These are phyloP conservation scores for Phaffomyces thermotolerans DNA, from an alignment of 805 yeast genomes.

Conservation along the genomic window DNA sequence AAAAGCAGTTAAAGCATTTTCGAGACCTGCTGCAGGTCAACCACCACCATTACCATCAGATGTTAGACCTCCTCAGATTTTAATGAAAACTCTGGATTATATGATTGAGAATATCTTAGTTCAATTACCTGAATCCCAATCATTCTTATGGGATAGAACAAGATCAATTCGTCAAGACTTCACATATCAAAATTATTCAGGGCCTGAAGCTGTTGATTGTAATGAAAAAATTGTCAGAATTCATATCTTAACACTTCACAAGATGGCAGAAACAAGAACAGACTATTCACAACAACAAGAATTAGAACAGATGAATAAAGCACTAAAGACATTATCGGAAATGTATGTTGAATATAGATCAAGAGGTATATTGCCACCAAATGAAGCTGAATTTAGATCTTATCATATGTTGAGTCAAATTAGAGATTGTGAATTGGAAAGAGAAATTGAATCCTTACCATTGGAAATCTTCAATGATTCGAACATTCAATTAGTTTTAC, in stretches of 20 bases:
- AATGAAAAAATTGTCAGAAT: conserved; percentile 87
- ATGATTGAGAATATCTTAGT: conserved; percentile 57
- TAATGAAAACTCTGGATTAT: conserved; percentile 62
- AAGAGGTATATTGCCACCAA: conserved; percentile 60
- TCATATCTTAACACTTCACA: conserved; percentile 73
- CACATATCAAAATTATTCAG: conserved; percentile 88
- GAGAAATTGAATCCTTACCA: conserved; percentile 68
- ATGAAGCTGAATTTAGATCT: conserved; percentile 91
- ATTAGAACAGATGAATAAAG: conserved; percentile 86
- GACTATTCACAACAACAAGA: conserved; percentile 94
- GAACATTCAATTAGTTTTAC: conserved; percentile 62
- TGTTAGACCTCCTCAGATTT: conserved; percentile 83
- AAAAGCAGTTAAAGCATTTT: conserved; percentile 82
- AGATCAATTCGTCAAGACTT: conserved; percentile 95
- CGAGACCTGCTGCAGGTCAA: conserved; percentile 97
- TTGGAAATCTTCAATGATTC: conserved; percentile 41
- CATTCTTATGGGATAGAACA: conserved; percentile 95
- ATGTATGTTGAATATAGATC: conserved; percentile 76
- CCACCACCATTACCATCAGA: conserved; percentile 97
- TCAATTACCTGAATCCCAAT: conserved; percentile 74
- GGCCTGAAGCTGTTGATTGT: conserved; percentile 90
- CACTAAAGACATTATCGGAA: conserved; percentile 81
- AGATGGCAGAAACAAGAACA: conserved; percentile 66
- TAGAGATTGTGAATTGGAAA: conserved; percentile 78
- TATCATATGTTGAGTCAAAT: conserved; percentile 75